Conservation (phyloP, 805 yeast genomes). For the Hanseniaspora occidentalis region DNA sequence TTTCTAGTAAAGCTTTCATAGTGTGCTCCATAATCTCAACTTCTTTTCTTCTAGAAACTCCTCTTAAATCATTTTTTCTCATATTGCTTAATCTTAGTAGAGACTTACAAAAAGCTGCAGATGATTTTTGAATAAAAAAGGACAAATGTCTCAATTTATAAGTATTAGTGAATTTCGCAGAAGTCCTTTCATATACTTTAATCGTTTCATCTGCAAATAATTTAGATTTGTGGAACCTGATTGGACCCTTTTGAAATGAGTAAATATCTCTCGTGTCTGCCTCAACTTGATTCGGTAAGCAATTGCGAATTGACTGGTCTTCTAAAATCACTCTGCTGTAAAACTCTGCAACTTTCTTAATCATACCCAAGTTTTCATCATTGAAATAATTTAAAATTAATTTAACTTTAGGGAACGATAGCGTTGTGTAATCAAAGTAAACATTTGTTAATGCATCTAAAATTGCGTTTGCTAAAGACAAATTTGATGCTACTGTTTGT, state of each 20-base stretch:
- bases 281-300: conserved; percentile 35
- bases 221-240: conserved; percentile 27
- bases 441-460: conserved; percentile 43
- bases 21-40: conserved; percentile 29
- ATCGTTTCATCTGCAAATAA: conserved; percentile 27
- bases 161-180: conserved; percentile 52
- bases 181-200: conserved; percentile 29
- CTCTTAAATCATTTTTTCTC: conserved; percentile 21
- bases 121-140: conserved; percentile 34
- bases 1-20: conserved; percentile 16
- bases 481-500: conserved; percentile 13
- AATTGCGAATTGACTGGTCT: conserved; percentile 38
- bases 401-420: conserved; percentile 33
- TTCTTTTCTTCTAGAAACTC: conserved; percentile 28
- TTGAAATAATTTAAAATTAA: conserved; percentile 18
- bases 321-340: conserved; percentile 42
- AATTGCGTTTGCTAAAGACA: conserved; percentile 29
- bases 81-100: conserved; percentile 34
- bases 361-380: conserved; percentile 18
- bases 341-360: conserved; percentile 33
- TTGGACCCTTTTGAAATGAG: neutral
- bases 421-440: conserved; percentile 39
- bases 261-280: conserved; percentile 18
- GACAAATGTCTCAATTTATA: conserved; percentile 41
- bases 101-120: conserved; percentile 31